Evolutionary conservation across 345 rosid genomes (phyloP).

Genomic region (Gynandropsis gynandra): DNA sequence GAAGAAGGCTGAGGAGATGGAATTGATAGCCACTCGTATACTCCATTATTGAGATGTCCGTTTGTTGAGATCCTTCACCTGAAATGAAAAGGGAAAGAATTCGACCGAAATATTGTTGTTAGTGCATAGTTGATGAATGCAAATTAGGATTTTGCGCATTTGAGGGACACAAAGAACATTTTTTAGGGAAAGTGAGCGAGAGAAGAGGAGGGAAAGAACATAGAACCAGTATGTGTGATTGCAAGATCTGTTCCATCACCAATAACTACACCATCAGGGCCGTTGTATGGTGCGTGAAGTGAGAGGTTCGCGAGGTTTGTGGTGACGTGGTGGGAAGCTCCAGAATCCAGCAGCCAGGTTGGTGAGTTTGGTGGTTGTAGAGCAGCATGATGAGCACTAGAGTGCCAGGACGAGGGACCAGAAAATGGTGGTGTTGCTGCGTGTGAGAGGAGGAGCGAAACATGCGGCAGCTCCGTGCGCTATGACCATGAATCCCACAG

Average conservation of each 20-base stretch:
- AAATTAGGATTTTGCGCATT: background rate
- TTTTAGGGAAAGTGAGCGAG: background rate
- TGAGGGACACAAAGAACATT: background rate
- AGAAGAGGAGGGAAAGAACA: background rate
- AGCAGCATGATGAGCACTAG: too few species aligned
- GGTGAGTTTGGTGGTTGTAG: too few species aligned
- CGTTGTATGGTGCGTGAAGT: background rate
- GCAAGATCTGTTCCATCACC: too few species aligned
- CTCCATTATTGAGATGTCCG: background rate
- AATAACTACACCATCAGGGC: background rate
- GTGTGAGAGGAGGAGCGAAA: too few species aligned
- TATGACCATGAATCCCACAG: too few species aligned
- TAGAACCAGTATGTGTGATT: too few species aligned
- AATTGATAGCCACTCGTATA: background rate
- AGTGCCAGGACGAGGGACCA: too few species aligned
- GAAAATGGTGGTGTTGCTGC: too few species aligned
- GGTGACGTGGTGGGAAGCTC: too few species aligned
- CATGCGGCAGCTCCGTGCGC: too few species aligned
- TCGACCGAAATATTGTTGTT: background rate
- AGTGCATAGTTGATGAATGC: background rate
- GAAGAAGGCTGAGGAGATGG: background rate
- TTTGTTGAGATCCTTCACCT: background rate
- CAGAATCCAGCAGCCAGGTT: too few species aligned
- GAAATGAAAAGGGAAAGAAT: background rate
- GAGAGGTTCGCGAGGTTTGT: too few species aligned